Evolutionary conservation across 1,284 basidiomycete species (phyloP), one percentile per base, ranked within the genome.

Genomic region (Trametes polyzona): DNA sequence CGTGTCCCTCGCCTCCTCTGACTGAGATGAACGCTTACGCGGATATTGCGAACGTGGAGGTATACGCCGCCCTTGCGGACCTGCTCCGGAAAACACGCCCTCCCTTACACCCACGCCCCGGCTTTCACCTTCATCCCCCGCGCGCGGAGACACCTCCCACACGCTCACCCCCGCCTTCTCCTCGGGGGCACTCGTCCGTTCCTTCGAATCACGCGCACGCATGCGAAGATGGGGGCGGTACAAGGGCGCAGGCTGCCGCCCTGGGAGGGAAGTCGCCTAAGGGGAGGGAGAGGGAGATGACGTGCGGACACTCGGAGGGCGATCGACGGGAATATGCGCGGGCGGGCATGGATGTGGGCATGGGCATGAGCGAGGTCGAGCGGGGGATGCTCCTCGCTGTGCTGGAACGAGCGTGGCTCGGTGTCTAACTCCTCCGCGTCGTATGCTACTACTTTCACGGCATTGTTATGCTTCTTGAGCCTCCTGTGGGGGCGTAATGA

Each of bases 351-450:
- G 52, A 12, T 21, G 29, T 27, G 16, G 19, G n/a, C n/a, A n/a
- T 24, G 50, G 37, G 49, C 26, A 68, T 80, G 57, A 77, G 79
- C 65, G 75, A 79, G 47, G 73, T 77, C 46, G 77, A 72, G 58
- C 76, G 77, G 55, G 74, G 71, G 55, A 81, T 83, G 79, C 57
- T 84, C 50, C 69, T 84, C 55, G 77, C 74, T 12, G 74, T 80
- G 11, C 70, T 78, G 24, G 82, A 83, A 62, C 73, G 73, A 44
- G 78, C 73, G 35, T 79, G 76, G 76, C 66, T 71, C n/a, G 64
- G 60, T 17, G 21, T 57, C 48, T 59, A 61, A 63, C 37, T 21
- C 26, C 8, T 14, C 33, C 33, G 17, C 33, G n/a, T n/a, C n/a
- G n/a, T n/a, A n/a, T n/a, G n/a, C n/a, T n/a, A n/a, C n/a, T n/a